Base-by-base conservation (phyloP, 2,329 filamentous ascomycete species). In the Colletotrichum musicola region DNA sequence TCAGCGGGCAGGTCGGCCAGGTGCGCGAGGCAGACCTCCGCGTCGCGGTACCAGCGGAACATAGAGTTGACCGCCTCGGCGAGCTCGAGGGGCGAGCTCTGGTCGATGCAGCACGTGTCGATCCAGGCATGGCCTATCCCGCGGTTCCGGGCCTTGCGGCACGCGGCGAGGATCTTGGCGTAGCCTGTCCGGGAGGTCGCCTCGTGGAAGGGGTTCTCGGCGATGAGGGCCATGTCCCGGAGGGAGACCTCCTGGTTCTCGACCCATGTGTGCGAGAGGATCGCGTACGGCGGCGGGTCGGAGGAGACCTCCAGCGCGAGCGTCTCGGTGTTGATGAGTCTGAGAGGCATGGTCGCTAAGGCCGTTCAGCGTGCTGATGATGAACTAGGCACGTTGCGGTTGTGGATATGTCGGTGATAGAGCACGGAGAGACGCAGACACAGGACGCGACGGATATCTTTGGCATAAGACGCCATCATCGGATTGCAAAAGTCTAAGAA, bases 211-310 rank as follows among this genome's bases (percentile, higher is more conserved):
- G 4, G 2, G 2, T 20, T n/a, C 2, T 44, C 2, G 2, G 16
- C 10, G 0, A 51, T 49, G 0, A 4, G 4, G 7, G 18, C 18
- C 44, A 38, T 20, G 13, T 59, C 56, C 13, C 72, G 71, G 47
- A 72, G 69, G 9, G 71, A 71, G 51, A 76, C 73, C 55, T 78
- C 76, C 13, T 75, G 75, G 1, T 65, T 44, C 16, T 64, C 72
- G 12, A 4, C 46, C 73, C 74, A 76, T 3, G 75, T 76, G 60
- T 78, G 76, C 13, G 76, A 77, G n/a, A 77, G 62, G 44, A 78
- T 76, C 40, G 74, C 75, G 64, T 77, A 77, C 2, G 76, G 68
- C 1, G 75, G 2, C 12, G 10, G 18, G 5, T 0, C 1, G 14
- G 2, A 25, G 14, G 50, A 60, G 0, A 18, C 12, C 2, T 38